Evolutionary conservation across 164 flowering plant genomes (phyloP), one percentile per base, ranked within the genome.

Genomic region (Sextonia rubra): DNA sequence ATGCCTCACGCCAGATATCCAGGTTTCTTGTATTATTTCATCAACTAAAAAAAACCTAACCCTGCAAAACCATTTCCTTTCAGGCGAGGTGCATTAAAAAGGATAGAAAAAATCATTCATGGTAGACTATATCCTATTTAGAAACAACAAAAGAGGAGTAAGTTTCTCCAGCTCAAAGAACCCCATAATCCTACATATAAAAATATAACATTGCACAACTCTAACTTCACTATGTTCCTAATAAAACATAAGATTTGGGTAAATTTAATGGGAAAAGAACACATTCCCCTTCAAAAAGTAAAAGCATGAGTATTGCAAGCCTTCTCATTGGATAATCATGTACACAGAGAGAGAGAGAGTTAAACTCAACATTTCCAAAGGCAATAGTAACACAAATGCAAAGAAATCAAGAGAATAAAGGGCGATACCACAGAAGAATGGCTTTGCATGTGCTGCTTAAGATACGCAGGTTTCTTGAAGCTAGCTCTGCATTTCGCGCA

Each of bases 371-470:
- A n/a, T n/a, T n/a, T n/a, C n/a, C n/a, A n/a, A n/a, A n/a, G n/a
- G n/a, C n/a, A n/a, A n/a, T n/a, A n/a, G n/a, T n/a, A n/a, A n/a
- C n/a, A n/a, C n/a, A n/a, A n/a, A n/a, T n/a, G n/a, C n/a, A n/a
- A n/a, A n/a, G 26, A 64, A 64, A 52, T 68, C 24, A 49, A 26
- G 58, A 25, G 44, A 66, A n/a, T 25, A 58, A 11, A 71, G 61
- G 18, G 1, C 29, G 32, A 62, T 74, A 94, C 98, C 97, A 92
- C 98, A 14, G 81, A 75, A 0, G 91, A 92, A 85, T 94, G 98
- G 69, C 90, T 79, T 76, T 80, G 89, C 90, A 90, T 89, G 71
- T 94, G 98, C 72, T 94, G 97, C 76, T 83, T 86, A 80, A 94
- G 81, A 76, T 94, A 78, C 32, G 98, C 97, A 12, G 92, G 97